These are phyloP conservation scores for Spathaspora hagerdaliae DNA, from an alignment of 805 yeast genomes.

Conservation along the genomic window DNA sequence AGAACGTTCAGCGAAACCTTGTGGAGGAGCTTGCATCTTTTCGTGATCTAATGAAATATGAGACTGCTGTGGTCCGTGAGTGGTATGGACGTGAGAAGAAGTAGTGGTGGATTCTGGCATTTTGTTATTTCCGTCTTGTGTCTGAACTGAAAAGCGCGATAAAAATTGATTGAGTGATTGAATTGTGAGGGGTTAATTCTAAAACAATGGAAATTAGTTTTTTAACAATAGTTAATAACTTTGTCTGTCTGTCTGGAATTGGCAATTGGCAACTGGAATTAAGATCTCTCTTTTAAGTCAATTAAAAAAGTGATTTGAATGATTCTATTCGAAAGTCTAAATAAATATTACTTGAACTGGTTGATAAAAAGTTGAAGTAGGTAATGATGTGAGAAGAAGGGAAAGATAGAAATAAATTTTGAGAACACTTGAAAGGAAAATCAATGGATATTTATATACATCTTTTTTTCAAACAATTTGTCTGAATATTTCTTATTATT, in stretches of 20 bases:
- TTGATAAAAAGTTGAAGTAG: too few relatives aligned
- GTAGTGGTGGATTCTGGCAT: slow-evolving; percentile 9
- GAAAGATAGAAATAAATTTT: too few relatives aligned
- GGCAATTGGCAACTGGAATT: too few relatives aligned
- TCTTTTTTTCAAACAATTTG: too few relatives aligned
- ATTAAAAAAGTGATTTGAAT: background rate
- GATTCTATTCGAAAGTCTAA: too few relatives aligned
- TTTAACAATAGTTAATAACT: background rate
- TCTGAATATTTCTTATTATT: too few relatives aligned
- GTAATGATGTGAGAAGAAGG: too few relatives aligned
- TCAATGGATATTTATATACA: too few relatives aligned
- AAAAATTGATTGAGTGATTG: background rate
- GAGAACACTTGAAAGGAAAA: too few relatives aligned
- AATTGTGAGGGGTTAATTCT: background rate
- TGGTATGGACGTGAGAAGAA: background rate
- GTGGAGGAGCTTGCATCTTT: slow-evolving; percentile 27
- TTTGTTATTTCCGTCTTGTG: background rate
- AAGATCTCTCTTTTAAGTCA: background rate
- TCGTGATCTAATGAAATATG: slow-evolving; percentile 35
- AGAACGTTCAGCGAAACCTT: slow-evolving; percentile 40
- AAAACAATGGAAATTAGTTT: background rate
- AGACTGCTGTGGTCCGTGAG: background rate
- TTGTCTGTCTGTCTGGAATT: background rate
- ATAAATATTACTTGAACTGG: too few relatives aligned
- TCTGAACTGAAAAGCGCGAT: background rate